Evolutionary conservation across 2,329 filamentous ascomycete genomes (phyloP).

Genomic region (Pseudogymnoascus sp.): DNA sequence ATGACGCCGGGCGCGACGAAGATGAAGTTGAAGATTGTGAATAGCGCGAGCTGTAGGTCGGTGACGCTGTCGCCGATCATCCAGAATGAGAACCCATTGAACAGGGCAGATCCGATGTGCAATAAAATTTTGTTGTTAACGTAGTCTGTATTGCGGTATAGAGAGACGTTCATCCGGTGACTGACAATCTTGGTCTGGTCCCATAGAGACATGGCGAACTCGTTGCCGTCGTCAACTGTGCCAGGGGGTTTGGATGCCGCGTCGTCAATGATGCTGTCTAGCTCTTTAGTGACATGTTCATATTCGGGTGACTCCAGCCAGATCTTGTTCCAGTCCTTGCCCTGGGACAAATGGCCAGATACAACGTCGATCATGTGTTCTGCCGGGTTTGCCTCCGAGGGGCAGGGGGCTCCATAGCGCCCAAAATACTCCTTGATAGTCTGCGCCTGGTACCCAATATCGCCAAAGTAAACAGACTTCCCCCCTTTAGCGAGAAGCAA

Average conservation of each 20-base stretch:
- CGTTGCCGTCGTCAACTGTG: constrained; percentile 44
- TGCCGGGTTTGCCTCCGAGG: constrained; percentile 43
- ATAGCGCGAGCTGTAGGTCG: constrained; percentile 46
- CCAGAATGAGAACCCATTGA: constrained; percentile 57
- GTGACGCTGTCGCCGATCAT: constrained; percentile 42
- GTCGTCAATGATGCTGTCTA: constrained; percentile 51
- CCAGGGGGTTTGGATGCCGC: constrained; percentile 39
- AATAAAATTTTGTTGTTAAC: constrained; percentile 40
- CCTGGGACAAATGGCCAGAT: constrained; percentile 39
- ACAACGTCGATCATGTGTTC: constrained; percentile 32
- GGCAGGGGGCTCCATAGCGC: constrained; percentile 44
- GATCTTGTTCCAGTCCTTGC: constrained; percentile 59
- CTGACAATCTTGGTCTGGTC: constrained; percentile 57
- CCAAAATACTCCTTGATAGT: constrained; percentile 57
- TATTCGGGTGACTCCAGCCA: constrained; percentile 60
- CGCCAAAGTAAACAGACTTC: constrained; percentile 60
- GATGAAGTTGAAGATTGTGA: constrained; percentile 55
- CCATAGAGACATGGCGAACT: constrained; percentile 62
- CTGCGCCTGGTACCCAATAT: constrained; percentile 51
- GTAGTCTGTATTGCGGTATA: constrained; percentile 54
- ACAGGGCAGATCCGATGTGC: constrained; percentile 45
- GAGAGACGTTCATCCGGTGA: constrained; percentile 49
- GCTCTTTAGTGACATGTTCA: constrained; percentile 47
- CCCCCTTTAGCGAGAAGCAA: constrained; percentile 57
- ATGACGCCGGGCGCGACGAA: constrained; percentile 52